A percentile compares a stretch with the other conserved stretches of the same genome.
Evolutionary conservation across 495 filamentous ascomycete species (phyloP).

Genomic region (Lepraria neglecta): DNA sequence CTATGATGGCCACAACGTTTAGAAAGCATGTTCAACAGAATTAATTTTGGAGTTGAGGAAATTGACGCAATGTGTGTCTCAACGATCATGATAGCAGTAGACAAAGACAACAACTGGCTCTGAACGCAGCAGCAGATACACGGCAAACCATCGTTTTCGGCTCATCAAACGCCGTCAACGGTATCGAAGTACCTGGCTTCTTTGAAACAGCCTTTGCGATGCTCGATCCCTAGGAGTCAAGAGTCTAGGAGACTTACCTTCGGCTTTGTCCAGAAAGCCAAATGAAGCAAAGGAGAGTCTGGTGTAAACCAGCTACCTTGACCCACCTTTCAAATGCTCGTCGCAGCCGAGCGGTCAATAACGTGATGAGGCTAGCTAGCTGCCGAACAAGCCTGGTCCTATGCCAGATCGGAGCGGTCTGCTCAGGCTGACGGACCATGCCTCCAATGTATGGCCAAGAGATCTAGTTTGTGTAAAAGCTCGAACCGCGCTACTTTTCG

Average conservation of each 20-base stretch:
- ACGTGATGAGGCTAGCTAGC: no score
- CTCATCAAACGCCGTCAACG: background rate
- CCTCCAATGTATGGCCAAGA: no score
- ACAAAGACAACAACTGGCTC: background rate
- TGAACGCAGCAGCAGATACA: background rate
- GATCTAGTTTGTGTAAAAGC: no score
- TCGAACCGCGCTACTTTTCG: no score
- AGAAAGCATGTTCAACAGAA: background rate
- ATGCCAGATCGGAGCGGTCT: no score
- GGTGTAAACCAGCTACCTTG: no score
- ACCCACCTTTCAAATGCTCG: no score
- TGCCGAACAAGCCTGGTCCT: no score
- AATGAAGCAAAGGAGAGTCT: no score
- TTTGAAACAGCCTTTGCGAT: background rate
- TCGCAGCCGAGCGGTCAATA: no score
- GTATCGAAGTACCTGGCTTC: background rate
- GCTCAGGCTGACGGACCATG: no score
- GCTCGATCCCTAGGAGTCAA: no score
- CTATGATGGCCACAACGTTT: background rate
- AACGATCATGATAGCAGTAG: background rate
- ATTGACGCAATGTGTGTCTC: background rate
- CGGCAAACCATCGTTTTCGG: background rate
- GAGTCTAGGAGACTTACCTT: background rate
- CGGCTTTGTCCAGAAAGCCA: background rate
- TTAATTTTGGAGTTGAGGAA: background rate